Percentiles rank a stretch among this genome's conserved stretches.
Conservation (phyloP, 345 rosid genomes). For the Schrenkiella parvula region DNA sequence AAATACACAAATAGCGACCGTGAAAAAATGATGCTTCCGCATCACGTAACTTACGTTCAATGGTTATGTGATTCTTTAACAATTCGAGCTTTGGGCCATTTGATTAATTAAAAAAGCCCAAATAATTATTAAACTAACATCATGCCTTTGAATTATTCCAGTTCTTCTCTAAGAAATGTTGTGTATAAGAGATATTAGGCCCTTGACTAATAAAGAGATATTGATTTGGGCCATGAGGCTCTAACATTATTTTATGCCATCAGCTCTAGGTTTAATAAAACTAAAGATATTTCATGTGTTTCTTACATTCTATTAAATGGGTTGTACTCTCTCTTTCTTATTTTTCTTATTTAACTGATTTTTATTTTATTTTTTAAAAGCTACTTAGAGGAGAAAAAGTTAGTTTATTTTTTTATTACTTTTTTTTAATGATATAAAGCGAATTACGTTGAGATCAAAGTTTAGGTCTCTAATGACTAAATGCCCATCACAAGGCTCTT, state of each 20-base stretch:
- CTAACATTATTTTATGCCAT: not conserved
- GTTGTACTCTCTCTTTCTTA: not conserved
- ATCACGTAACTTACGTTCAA: conserved; percentile 4
- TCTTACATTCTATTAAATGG: not conserved
- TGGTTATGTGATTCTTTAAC: not conserved
- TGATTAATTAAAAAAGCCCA: not conserved
- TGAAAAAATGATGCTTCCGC: not conserved
- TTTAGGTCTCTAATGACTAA: conserved; percentile 20
- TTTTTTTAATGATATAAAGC: conserved; percentile 19
- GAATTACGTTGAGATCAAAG: conserved; percentile 24
- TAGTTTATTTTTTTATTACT: conserved; percentile 23
- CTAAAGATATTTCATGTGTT: conserved; percentile 1
- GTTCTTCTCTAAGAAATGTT: not conserved
- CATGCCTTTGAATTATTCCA: not conserved
- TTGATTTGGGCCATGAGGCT: conserved; percentile 1
- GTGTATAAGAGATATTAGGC: not conserved
- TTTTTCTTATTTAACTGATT: not conserved
- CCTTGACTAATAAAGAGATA: not conserved
- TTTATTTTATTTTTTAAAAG: not conserved
- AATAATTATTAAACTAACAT: not conserved
- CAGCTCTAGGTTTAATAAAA: not conserved
- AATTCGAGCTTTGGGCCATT: not conserved
- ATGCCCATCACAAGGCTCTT: conserved; percentile 37
- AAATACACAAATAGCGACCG: not conserved
- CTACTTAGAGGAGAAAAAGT: conserved; percentile 25